These are phyloP conservation scores for Jaapia argillacea DNA, from an alignment of 768 basidiomycete species.

Conservation along the genomic window DNA sequence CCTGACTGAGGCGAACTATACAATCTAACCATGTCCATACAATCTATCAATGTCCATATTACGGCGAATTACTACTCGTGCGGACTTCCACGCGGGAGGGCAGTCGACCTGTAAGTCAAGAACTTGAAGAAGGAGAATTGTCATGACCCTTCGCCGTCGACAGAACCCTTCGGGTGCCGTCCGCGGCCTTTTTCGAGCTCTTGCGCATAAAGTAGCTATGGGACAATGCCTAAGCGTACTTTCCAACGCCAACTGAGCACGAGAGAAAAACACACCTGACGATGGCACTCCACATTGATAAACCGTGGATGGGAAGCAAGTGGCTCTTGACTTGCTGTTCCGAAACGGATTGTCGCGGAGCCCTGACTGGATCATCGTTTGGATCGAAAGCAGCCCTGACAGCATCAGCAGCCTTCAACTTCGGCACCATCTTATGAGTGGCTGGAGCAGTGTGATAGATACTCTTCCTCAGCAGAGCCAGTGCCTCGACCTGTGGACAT, in stretches of 20 bases:
- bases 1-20: too few species aligned
- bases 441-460: conserved; percentile 46
- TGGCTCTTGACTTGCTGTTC: conserved; percentile 39
- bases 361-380: conserved; percentile 32
- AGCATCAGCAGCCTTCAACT: conserved; percentile 31
- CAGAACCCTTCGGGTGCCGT: conserved; percentile 10
- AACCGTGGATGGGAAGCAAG: conserved; percentile 39
- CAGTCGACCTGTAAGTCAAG: too few species aligned
- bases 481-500: conserved; percentile 33
- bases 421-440: conserved; percentile 43
- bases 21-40: too few species aligned
- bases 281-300: conserved; percentile 44
- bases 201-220: conserved; percentile 38
- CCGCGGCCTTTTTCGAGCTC: conserved; percentile 25
- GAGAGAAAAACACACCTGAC: conserved; percentile 26
- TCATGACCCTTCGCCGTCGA: too few species aligned
- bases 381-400: conserved; percentile 40
- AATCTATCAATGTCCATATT: too few species aligned
- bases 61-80: too few species aligned
- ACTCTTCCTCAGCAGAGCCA: conserved; percentile 44
- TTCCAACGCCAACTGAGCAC: background rate
- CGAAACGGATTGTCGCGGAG: conserved; percentile 44
- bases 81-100: too few species aligned
- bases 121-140: too few species aligned
- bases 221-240: background rate